These are phyloP conservation scores for Debaryomyces hansenii DNA, from an alignment of 805 yeast species.

Conservation along the genomic window DNA sequence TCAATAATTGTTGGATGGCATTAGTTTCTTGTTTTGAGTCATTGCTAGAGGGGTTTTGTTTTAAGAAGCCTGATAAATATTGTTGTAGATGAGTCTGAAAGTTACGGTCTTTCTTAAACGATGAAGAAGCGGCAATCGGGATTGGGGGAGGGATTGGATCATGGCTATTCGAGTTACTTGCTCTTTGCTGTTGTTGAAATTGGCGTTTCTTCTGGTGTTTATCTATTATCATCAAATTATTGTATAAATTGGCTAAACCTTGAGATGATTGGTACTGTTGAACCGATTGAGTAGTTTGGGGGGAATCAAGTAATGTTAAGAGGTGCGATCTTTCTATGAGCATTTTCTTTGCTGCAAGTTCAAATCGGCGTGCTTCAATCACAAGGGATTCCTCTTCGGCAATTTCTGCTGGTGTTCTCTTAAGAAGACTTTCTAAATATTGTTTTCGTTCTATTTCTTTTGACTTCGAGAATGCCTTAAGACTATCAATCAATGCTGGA, in stretches of 20 bases:
- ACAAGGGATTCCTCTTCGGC: constrained; percentile 97
- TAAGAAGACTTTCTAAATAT: constrained; percentile 72
- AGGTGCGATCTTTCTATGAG: constrained; percentile 78
- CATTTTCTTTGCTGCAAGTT: constrained; percentile 87
- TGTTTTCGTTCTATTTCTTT: constrained; percentile 79
- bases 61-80: constrained; percentile 36
- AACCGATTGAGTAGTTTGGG: constrained; percentile 72
- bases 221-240: constrained; percentile 70
- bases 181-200: constrained; percentile 33
- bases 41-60: constrained; percentile 28
- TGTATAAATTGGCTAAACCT: constrained; percentile 85
- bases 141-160: constrained; percentile 61
- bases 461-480: constrained; percentile 63
- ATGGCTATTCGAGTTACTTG: constrained; percentile 13
- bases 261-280: constrained; percentile 80
- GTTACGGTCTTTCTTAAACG: constrained; percentile 37
- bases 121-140: constrained; percentile 57
- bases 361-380: constrained; percentile 89
- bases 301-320: constrained; percentile 79
- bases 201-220: constrained; percentile 58
- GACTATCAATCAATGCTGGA: constrained; percentile 54
- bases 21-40: constrained; percentile 34
- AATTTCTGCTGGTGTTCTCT: constrained; percentile 91
- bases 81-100: constrained; percentile 49
- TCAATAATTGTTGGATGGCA: constrained; percentile 44